A percentile compares a stretch with the other conserved stretches of the same genome.
phyloP scores from a whole-genome alignment of 2,329 filamentous ascomycete genomes.

The Ceratocystis variospora region DNA sequence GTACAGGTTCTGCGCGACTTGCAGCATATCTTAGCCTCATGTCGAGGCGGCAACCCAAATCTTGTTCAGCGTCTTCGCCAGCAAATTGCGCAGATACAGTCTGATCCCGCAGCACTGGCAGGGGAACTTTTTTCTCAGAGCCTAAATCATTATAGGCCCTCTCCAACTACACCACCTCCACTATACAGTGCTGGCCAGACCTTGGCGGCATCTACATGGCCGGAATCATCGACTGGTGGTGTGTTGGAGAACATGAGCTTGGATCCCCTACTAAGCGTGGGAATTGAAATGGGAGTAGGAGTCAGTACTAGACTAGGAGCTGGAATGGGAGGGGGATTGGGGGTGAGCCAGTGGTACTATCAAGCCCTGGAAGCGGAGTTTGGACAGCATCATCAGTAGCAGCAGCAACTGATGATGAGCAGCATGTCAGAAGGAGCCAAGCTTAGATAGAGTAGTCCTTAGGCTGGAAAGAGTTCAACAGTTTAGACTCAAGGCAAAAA shows the following conservation, averaged over 20 bases:
- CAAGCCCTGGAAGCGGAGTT: slow-evolving; percentile 1
- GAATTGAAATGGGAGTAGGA: neutral
- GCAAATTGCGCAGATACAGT: slow-evolving; percentile 22
- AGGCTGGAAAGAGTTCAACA: too few species aligned
- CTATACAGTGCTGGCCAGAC: neutral
- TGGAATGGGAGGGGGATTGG: slow-evolving; percentile 5
- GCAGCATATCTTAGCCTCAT: slow-evolving; percentile 30
- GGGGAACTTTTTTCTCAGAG: neutral
- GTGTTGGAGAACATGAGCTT: slow-evolving; percentile 5
- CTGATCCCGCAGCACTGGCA: neutral
- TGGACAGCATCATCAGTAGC: slow-evolving; percentile 4
- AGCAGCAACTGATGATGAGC: neutral
- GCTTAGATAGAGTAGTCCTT: too few species aligned
- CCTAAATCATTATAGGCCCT: neutral
- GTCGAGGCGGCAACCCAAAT: slow-evolving; percentile 31
- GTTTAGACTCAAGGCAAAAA: neutral
- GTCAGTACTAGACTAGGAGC: neutral
- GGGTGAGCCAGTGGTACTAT: neutral
- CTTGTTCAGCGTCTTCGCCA: slow-evolving; percentile 28
- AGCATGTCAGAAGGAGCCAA: neutral
- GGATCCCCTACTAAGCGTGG: slow-evolving; percentile 7
- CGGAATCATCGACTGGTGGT: neutral
- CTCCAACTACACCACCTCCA: neutral
- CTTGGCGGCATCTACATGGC: neutral
- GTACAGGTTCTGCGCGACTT: slow-evolving; percentile 29